phyloP scores from a whole-genome alignment of 2,329 filamentous ascomycete genomes.

The Penicillium oxalicum region DNA sequence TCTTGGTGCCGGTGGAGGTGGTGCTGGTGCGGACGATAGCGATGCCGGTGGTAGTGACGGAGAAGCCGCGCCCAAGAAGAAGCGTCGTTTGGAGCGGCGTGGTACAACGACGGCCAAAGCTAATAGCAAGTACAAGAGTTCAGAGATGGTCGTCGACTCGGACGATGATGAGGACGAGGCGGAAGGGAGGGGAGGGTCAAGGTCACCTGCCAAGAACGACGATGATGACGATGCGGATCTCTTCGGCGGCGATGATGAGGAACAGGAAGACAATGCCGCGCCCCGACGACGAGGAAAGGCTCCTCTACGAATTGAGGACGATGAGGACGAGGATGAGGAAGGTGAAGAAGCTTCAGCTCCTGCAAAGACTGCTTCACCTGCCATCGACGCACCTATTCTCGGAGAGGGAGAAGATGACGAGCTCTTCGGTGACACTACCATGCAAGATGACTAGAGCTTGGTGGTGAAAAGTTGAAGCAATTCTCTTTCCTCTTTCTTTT shows the following conservation, averaged over 20 bases:
- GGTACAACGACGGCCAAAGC: slow-evolving; percentile 31
- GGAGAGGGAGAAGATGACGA: slow-evolving; percentile 29
- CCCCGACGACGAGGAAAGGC: slow-evolving; percentile 31
- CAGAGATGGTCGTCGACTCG: slow-evolving; percentile 74
- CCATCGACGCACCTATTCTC: neutral
- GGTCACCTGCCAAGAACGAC: slow-evolving; percentile 11
- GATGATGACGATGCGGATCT: slow-evolving; percentile 24
- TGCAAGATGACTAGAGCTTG: neutral
- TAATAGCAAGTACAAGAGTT: slow-evolving; percentile 71
- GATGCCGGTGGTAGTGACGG: slow-evolving; percentile 32
- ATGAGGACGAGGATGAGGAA: slow-evolving; percentile 43
- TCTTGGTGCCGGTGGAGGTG: slow-evolving; percentile 10
- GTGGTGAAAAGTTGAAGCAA: neutral
- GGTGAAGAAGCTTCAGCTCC: slow-evolving; percentile 32
- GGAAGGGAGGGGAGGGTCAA: slow-evolving; percentile 24
- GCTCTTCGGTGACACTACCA: neutral
- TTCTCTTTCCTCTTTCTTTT: neutral
- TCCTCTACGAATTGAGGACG: slow-evolving; percentile 32
- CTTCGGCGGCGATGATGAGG: slow-evolving; percentile 28
- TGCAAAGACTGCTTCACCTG: neutral
- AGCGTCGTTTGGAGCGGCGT: slow-evolving; percentile 55
- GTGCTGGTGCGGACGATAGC: slow-evolving; percentile 19
- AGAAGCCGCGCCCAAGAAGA: slow-evolving; percentile 49
- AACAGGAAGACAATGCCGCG: slow-evolving; percentile 39
- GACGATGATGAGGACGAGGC: slow-evolving; percentile 47